Percentiles rank a stretch among this genome's conserved stretches.
These are phyloP conservation scores for Pseudocercospora ulei DNA, from an alignment of 2,329 filamentous ascomycete species.

Conservation along the genomic window DNA sequence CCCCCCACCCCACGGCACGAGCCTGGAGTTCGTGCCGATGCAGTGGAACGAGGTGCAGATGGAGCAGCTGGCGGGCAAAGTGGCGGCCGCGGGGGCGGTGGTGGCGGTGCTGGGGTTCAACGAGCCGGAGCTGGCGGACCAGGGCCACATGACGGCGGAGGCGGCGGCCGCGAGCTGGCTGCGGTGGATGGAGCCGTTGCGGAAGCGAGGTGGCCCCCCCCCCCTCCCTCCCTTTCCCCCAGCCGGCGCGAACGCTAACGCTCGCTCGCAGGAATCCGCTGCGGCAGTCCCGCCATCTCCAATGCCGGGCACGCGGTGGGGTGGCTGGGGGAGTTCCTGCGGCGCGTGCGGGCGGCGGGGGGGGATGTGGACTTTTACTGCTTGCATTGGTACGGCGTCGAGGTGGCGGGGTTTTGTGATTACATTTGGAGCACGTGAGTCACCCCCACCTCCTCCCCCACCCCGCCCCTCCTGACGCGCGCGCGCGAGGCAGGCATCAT, in stretches of 20 bases:
- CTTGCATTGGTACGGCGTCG: constrained; percentile 31
- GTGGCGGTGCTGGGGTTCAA: constrained; percentile 27
- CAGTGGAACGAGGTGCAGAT: constrained; percentile 31
- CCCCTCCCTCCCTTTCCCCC: too few species aligned
- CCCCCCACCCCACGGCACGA: constrained; percentile 22
- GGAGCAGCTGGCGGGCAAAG: constrained; percentile 24
- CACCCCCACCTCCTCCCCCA: background rate
- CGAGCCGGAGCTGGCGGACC: constrained; percentile 31
- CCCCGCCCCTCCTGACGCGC: background rate
- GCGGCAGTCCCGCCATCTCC: constrained; percentile 30
- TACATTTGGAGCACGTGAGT: constrained; percentile 31
- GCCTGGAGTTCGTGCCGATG: constrained; percentile 31
- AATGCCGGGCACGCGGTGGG: constrained; percentile 27
- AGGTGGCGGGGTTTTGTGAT: constrained; percentile 30
- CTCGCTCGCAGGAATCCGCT: too few species aligned
- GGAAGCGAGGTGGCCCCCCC: constrained; percentile 23
- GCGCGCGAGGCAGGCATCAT: constrained; percentile 13
- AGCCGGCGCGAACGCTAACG: too few species aligned
- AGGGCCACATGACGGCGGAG: constrained; percentile 26
- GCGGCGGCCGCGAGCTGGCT: constrained; percentile 28
- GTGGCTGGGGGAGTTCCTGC: constrained; percentile 29
- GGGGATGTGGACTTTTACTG: constrained; percentile 30
- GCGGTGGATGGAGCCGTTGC: constrained; percentile 27
- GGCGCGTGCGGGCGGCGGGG: constrained; percentile 22
- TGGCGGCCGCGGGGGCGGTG: constrained; percentile 10